phyloP scores from a whole-genome alignment of 306 rosid genomes.

The Pachyrhizus erosus region DNA sequence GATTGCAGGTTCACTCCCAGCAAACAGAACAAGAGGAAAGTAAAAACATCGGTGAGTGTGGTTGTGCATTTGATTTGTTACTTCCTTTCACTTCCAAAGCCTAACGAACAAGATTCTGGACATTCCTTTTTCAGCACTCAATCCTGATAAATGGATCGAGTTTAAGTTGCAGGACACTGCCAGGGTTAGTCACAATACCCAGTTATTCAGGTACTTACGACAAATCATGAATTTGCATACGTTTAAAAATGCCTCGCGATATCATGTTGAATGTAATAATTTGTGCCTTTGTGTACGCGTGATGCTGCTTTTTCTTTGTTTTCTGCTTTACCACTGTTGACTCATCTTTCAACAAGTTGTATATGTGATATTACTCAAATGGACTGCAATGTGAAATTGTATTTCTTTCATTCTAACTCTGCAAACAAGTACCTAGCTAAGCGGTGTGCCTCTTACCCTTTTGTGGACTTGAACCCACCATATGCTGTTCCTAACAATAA shows the following conservation, averaged over 20 bases:
- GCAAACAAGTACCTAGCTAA: neutral
- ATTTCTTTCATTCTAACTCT: slow-evolving; percentile 7
- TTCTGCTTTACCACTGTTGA: slow-evolving; percentile 10
- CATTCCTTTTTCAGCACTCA: slow-evolving; percentile 65
- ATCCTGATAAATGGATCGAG: slow-evolving; percentile 73
- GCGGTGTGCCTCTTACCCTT: neutral
- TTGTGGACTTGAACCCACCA: neutral
- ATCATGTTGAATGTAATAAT: neutral
- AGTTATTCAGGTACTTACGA: slow-evolving; percentile 79
- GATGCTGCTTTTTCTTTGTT: neutral
- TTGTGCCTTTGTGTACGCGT: neutral
- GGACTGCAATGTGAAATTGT: slow-evolving; percentile 1
- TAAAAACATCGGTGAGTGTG: slow-evolving; percentile 46
- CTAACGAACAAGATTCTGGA: neutral
- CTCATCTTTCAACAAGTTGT: neutral
- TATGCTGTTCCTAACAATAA: slow-evolving; percentile 6
- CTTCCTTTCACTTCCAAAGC: neutral
- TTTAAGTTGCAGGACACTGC: slow-evolving; percentile 95
- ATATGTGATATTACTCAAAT: neutral
- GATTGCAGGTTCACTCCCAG: slow-evolving; percentile 42
- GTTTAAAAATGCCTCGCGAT: neutral
- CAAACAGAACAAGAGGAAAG: slow-evolving; percentile 34
- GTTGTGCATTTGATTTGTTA: slow-evolving; percentile 6
- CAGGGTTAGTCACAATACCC: slow-evolving; percentile 83
- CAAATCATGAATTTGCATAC: neutral